Conservation (phyloP, 2,329 filamentous ascomycete species). For the Aspergillus quadricinctus region DNA sequence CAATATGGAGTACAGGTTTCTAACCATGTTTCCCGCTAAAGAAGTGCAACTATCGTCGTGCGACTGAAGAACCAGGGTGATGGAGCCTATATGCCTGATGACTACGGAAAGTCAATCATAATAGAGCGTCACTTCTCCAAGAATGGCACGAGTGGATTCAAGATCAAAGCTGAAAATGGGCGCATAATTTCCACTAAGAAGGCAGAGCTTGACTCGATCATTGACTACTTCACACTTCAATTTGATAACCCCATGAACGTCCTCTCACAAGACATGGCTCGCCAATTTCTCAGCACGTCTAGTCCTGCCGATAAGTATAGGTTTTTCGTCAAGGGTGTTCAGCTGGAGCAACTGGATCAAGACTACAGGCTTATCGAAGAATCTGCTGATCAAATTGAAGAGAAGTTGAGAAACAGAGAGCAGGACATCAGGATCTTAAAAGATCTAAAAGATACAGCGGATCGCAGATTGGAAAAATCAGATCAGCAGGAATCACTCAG, state of each 20-base stretch:
- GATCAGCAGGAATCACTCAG: constrained; percentile 64
- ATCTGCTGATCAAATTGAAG: constrained; percentile 66
- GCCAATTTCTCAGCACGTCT: constrained; percentile 85
- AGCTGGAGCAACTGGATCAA: constrained; percentile 84
- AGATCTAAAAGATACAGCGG: constrained; percentile 56
- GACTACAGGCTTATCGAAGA: constrained; percentile 85
- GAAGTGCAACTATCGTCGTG: constrained; percentile 64
- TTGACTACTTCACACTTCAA: constrained; percentile 87
- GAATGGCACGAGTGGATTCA: constrained; percentile 74
- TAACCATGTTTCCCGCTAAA: constrained; percentile 17
- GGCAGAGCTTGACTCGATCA: constrained; percentile 82
- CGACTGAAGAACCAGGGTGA: constrained; percentile 86
- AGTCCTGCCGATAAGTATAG: constrained; percentile 84
- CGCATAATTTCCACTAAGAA: constrained; percentile 76
- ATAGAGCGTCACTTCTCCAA: constrained; percentile 87
- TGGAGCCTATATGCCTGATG: constrained; percentile 74
- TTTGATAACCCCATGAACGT: constrained; percentile 97
- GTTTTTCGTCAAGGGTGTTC: constrained; percentile 91
- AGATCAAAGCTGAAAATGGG: constrained; percentile 69
- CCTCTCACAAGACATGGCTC: constrained; percentile 88
- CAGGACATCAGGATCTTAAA: constrained; percentile 62
- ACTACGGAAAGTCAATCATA: constrained; percentile 79
- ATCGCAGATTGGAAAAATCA: constrained; percentile 60
- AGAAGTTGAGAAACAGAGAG: constrained; percentile 57
- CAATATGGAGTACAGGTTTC: neutral